Evolutionary conservation across 2,329 filamentous ascomycete genomes (phyloP), one percentile per base, ranked within the genome.

Genomic region (Fusarium poae): DNA sequence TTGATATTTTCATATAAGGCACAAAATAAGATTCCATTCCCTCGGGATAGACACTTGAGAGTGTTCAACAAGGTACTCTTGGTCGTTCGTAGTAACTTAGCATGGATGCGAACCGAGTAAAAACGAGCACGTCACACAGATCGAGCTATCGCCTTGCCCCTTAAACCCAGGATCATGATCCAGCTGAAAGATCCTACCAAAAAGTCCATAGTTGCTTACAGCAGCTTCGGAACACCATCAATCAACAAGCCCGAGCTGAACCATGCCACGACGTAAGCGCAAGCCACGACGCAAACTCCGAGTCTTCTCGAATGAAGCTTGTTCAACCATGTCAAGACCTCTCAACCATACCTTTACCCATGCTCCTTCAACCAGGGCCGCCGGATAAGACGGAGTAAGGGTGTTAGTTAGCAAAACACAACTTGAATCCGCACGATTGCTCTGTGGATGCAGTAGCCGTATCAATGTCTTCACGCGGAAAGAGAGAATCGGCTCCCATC

Each of bases 201-300:
- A 54, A 54, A 54, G 51, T 54, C 51, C 51, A 45, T 54, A 0
- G 40, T 45, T 37, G 40, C 51, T 54, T 54, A 54, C 51, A 54
- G 23, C 23, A 37, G 51, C 30, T 45, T 30, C 9, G 2, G 12
- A 35, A 18, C 30, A 44, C 2, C 27, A 35, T 46, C 6, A 29
- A n/a, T 29, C 18, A 54, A 46, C 30, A 54, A 18, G 30, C 13
- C 51, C 30, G 30, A 45, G 8, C 30, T 23, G 51, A 46, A n/a
- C 51, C 40, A 54, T 54, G 30, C 13, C 30, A 54, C 18, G 23
- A 4, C 15, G 30, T 54, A 54, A 54, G 51, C 51, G 30, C 39
- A 45, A 54, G 9, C 30, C 6, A 54, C 9, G 21, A 37, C 6
- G 30, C 48, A 12, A 35, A n/a, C 18, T 51, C 7, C 23, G 40